Evolutionary conservation across 2,329 filamentous ascomycete genomes (phyloP).

Genomic region (Apiospora koreana): DNA sequence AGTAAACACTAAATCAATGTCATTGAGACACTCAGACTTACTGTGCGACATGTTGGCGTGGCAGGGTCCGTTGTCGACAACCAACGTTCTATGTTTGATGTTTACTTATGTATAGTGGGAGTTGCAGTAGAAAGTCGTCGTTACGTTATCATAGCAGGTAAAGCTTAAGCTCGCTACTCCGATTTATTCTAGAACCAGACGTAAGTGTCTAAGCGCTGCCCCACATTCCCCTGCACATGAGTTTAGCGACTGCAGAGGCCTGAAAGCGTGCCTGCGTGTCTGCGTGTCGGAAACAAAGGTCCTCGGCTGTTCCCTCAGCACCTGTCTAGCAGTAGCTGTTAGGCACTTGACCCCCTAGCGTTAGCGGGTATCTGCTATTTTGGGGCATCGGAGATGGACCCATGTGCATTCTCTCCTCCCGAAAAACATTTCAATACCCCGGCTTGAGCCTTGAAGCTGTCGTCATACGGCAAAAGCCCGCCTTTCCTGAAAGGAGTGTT

Average conservation of each 20-base stretch:
- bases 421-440: conserved; percentile 3
- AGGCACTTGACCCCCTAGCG: neutral
- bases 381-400: neutral
- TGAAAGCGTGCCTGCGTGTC: neutral
- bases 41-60: conserved; percentile 47
- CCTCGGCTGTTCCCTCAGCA: neutral
- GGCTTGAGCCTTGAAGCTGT: neutral
- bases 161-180: neutral
- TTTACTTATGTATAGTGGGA: neutral
- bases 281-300: neutral
- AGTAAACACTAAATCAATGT: neutral
- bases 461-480: neutral
- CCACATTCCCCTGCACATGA: neutral
- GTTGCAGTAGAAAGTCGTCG: neutral
- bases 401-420: neutral
- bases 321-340: too few species aligned
- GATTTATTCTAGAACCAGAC: neutral
- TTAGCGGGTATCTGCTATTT: neutral
- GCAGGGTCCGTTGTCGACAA: neutral
- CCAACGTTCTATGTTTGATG: neutral
- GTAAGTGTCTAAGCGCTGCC: neutral
- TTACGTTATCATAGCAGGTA: neutral
- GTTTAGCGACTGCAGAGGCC: neutral
- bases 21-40: neutral
- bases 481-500: neutral